Evolutionary conservation across 768 basidiomycete genomes (phyloP).

Genomic region (Kwoniella sp.): DNA sequence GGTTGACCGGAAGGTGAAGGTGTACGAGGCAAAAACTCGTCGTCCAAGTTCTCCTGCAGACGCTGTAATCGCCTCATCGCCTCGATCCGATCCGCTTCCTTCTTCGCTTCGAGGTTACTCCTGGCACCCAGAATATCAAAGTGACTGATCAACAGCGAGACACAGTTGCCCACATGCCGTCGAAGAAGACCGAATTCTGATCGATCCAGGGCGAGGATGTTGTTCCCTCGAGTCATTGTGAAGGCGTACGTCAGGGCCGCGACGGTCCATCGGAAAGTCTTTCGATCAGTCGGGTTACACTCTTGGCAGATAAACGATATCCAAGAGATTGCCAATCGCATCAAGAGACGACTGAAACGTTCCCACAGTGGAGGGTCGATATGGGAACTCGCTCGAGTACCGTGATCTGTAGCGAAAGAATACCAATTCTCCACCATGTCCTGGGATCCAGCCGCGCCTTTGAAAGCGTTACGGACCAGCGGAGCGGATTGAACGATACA

Average conservation of each 20-base stretch:
- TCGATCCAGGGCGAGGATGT: slow-evolving; percentile 82
- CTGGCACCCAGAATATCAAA: slow-evolving; percentile 97
- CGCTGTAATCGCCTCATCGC: slow-evolving; percentile 55
- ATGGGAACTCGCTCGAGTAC: slow-evolving; percentile 81
- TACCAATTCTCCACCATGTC: slow-evolving; percentile 80
- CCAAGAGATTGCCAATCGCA: slow-evolving; percentile 93
- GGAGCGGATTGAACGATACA: slow-evolving; percentile 90
- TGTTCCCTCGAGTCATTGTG: slow-evolving; percentile 80
- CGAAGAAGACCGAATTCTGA: slow-evolving; percentile 88
- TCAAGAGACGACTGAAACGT: slow-evolving; percentile 79
- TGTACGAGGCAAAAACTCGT: slow-evolving; percentile 49
- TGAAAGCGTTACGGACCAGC: slow-evolving; percentile 64
- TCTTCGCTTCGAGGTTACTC: slow-evolving; percentile 80
- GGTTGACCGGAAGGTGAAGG: slow-evolving; percentile 38
- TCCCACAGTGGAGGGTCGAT: slow-evolving; percentile 71
- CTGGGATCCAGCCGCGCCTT: slow-evolving; percentile 63
- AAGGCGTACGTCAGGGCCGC: slow-evolving; percentile 91
- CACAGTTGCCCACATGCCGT: slow-evolving; percentile 89
- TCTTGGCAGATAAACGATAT: slow-evolving; percentile 98
- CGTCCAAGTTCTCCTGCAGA: slow-evolving; percentile 61
- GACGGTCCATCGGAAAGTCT: slow-evolving; percentile 98
- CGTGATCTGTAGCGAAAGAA: slow-evolving; percentile 84
- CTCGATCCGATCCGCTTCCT: slow-evolving; percentile 83
- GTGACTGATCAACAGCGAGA: slow-evolving; percentile 93
- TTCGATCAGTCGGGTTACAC: slow-evolving; percentile 91